Conservation (phyloP, 2,329 filamentous ascomycete species). For the Exophiala oligosperma region DNA sequence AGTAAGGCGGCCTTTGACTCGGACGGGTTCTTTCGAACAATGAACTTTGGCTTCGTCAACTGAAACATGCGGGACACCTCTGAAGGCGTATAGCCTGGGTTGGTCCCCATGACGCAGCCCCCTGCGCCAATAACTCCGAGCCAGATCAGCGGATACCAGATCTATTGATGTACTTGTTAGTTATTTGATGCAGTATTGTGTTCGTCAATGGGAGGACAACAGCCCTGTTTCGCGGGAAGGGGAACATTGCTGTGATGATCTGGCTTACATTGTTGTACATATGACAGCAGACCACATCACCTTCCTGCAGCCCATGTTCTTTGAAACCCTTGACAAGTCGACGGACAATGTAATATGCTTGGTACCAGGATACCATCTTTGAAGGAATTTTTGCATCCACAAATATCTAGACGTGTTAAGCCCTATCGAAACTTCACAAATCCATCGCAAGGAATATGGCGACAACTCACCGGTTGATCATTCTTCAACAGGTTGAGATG, state of each 20-base stretch:
- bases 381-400: constrained; percentile 45
- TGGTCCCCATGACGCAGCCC: constrained; percentile 53
- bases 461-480: constrained; percentile 32
- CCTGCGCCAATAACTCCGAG: constrained; percentile 47
- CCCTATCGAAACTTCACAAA: neutral
- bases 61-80: constrained; percentile 51
- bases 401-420: constrained; percentile 34
- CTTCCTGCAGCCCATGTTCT: constrained; percentile 38
- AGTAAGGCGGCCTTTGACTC: constrained; percentile 32
- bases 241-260: constrained; percentile 2
- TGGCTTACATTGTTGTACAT: constrained; percentile 42
- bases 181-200: constrained; percentile 11
- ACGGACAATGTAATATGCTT: constrained; percentile 38
- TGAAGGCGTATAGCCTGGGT: constrained; percentile 47
- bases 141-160: constrained; percentile 42
- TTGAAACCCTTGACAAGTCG: constrained; percentile 43
- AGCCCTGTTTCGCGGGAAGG: constrained; percentile 28
- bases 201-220: constrained; percentile 12
- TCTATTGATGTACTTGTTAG: constrained; percentile 27
- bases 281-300: constrained; percentile 46
- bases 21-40: constrained; percentile 48
- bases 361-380: constrained; percentile 37
- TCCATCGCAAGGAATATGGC: neutral
- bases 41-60: constrained; percentile 45
- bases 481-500: constrained; percentile 37